Evolutionary conservation across 2,329 filamentous ascomycete species (phyloP).

Genomic region (Plectosphaerella plurivora): DNA sequence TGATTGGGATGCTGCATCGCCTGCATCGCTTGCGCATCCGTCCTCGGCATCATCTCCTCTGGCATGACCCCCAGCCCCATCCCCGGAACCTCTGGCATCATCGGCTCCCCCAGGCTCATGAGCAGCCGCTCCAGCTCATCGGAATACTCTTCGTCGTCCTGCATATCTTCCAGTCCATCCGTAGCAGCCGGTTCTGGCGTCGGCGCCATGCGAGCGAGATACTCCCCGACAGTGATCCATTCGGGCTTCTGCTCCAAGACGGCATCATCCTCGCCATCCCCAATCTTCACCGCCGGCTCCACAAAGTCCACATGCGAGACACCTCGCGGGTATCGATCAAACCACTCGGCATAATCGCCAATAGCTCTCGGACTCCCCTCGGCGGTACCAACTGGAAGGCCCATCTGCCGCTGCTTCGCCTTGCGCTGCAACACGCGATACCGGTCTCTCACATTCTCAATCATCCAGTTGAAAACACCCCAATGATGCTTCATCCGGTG

Average conservation of each 20-base stretch:
- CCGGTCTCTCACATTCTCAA: conserved; percentile 84
- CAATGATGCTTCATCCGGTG: conserved; percentile 95
- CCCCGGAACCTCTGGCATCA: background rate
- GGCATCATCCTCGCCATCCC: conserved; percentile 78
- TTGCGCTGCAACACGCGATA: conserved; percentile 82
- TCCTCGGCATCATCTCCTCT: background rate
- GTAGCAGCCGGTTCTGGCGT: conserved; percentile 26
- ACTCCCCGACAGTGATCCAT: conserved; percentile 88
- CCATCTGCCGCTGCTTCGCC: conserved; percentile 61
- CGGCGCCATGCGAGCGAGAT: conserved; percentile 77
- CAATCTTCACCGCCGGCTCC: conserved; percentile 62
- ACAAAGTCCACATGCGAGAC: conserved; percentile 81
- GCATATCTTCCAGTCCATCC: background rate
- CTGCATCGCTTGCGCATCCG: background rate
- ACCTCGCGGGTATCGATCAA: conserved; percentile 88
- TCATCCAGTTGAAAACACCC: conserved; percentile 98
- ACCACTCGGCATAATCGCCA: conserved; percentile 98
- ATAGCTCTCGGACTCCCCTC: conserved; percentile 55
- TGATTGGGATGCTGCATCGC: background rate
- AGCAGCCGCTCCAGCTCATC: background rate
- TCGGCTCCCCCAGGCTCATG: background rate
- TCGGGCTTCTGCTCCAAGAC: conserved; percentile 82
- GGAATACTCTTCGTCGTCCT: background rate
- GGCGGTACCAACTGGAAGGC: conserved; percentile 29
- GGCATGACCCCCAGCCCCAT: background rate